Percentiles rank a stretch among this genome's conserved stretches.
Conservation (phyloP, 129 eudicot species). For the Solidago caesia region DNA sequence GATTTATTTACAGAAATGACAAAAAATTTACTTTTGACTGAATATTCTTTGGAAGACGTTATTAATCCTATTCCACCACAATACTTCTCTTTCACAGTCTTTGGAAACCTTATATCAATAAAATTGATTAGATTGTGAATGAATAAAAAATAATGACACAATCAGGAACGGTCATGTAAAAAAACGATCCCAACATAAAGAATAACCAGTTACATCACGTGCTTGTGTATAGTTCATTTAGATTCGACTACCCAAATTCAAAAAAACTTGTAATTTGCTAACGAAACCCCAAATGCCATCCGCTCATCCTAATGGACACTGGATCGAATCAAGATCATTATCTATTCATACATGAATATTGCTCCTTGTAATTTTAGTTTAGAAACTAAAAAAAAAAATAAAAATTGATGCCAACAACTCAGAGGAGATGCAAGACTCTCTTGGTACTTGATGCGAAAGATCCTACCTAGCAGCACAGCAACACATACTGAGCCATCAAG, state of each 20-base stretch:
- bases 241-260: background rate
- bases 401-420: too few relatives aligned
- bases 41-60: background rate
- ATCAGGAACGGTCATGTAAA: background rate
- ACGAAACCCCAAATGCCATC: background rate
- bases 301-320: background rate
- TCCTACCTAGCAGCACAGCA: too few relatives aligned
- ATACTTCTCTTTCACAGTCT: background rate
- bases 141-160: background rate
- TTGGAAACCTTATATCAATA: background rate
- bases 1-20: background rate
- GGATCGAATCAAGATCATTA: background rate
- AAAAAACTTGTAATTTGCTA: background rate
- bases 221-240: background rate
- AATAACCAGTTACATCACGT: background rate
- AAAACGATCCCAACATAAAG: background rate
- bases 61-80: background rate
- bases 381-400: too few relatives aligned
- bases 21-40: background rate
- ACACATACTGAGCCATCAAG: too few relatives aligned
- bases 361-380: background rate
- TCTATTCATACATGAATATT: background rate
- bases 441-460: too few relatives aligned
- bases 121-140: too few relatives aligned
- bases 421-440: too few relatives aligned